Evolutionary conservation across 2,329 filamentous ascomycete genomes (phyloP).

Genomic region (Alternaria panax): DNA sequence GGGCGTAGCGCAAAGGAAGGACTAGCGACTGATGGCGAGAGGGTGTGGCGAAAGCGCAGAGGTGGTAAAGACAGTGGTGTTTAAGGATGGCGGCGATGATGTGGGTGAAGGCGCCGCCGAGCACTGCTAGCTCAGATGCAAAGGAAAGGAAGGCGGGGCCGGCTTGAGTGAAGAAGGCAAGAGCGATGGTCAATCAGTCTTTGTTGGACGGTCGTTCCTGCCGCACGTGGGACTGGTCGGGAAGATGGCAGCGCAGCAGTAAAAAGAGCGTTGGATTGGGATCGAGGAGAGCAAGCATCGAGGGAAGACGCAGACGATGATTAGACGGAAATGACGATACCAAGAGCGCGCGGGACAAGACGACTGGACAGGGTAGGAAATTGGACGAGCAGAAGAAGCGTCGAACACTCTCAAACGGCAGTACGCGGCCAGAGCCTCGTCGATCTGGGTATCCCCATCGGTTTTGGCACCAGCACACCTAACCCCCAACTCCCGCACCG

Average conservation of each 20-base stretch:
- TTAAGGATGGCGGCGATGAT: not conserved
- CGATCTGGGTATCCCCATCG: constrained; percentile 13
- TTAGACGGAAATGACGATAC: constrained; percentile 10
- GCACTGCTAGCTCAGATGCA: constrained; percentile 6
- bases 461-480: constrained; percentile 13
- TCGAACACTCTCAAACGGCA: constrained; percentile 14
- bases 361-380: constrained; percentile 17
- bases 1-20: constrained; percentile 10
- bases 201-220: constrained; percentile 9
- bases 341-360: constrained; percentile 4
- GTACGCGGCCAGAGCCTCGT: constrained; percentile 13
- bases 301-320: not conserved
- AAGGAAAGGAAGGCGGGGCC: constrained; percentile 15
- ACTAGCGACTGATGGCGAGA: constrained; percentile 10
- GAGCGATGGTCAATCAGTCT: constrained; percentile 6
- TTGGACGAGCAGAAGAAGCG: constrained; percentile 14
- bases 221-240: constrained; percentile 2
- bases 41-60: not conserved
- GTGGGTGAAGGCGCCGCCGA: not conserved
- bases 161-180: constrained; percentile 9
- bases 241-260: not conserved
- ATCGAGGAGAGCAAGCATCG: not conserved
- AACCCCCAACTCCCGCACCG: constrained; percentile 8
- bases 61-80: constrained; percentile 16
- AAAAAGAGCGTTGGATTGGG: constrained; percentile 13